These are phyloP conservation scores for Trichoderma lentiforme DNA, from an alignment of 2,329 filamentous ascomycete genomes.

Conservation along the genomic window DNA sequence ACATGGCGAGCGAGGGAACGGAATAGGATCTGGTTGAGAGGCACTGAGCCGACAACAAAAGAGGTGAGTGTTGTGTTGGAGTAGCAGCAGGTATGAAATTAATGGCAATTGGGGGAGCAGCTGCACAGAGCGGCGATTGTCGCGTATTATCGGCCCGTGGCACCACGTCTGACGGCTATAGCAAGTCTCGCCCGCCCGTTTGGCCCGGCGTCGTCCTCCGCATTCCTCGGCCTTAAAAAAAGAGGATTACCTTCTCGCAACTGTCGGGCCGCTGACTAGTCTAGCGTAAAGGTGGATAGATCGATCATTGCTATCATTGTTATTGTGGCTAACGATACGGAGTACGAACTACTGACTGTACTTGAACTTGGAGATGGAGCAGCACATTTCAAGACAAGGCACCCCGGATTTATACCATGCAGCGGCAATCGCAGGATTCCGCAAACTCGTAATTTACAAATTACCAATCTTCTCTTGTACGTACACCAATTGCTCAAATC, in stretches of 20 bases:
- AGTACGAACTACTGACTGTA: neutral
- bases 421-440: neutral
- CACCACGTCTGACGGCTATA: constrained; percentile 10
- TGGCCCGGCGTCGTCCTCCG: constrained; percentile 2
- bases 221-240: constrained; percentile 10
- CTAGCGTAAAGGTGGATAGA: neutral
- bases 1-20: constrained; percentile 27
- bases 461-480: neutral
- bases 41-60: neutral
- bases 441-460: neutral
- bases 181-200: neutral
- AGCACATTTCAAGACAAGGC: too few species aligned
- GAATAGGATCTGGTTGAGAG: neutral
- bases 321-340: neutral
- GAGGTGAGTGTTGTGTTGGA: neutral
- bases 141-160: constrained; percentile 19
- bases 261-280: constrained; percentile 5
- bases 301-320: neutral
- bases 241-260: neutral
- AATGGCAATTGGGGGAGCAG: neutral
- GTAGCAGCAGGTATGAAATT: neutral
- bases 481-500: constrained; percentile 8
- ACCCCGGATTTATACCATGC: neutral
- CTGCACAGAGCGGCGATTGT: constrained; percentile 7
- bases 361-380: neutral